phyloP scores from a whole-genome alignment of 108 stramenopile species.

The Cyclotella choctawhatcheeana region DNA sequence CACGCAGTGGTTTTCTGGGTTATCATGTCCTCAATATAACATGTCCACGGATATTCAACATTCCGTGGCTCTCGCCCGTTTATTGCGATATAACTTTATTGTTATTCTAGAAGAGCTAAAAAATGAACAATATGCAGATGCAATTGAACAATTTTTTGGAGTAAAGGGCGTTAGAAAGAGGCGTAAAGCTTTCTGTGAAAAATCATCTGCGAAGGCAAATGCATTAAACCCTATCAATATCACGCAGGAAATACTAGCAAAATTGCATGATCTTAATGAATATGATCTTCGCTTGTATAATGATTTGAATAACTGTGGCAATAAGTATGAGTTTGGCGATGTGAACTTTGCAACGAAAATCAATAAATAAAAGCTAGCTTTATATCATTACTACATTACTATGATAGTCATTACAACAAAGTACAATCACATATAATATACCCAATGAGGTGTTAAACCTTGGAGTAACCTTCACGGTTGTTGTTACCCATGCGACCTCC shows the following conservation, averaged over 20 bases:
- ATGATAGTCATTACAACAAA: neutral
- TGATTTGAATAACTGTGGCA: constrained; percentile 29
- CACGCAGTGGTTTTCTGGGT: constrained; percentile 42
- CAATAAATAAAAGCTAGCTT: too few relatives aligned
- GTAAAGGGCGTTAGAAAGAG: constrained; percentile 25
- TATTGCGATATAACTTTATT: constrained; percentile 45
- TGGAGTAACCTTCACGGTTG: constrained; percentile 22
- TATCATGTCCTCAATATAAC: constrained; percentile 30
- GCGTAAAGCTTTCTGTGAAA: constrained; percentile 36
- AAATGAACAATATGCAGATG: constrained; percentile 40
- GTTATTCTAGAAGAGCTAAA: constrained; percentile 36
- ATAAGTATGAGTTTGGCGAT: neutral
- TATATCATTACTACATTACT: neutral
- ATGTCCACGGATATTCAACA: constrained; percentile 25
- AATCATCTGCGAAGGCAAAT: constrained; percentile 30
- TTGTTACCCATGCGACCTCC: constrained; percentile 39
- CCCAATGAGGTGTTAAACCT: neutral
- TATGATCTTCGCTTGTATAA: constrained; percentile 38
- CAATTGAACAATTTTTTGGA: constrained; percentile 49
- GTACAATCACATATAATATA: neutral
- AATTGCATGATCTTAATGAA: constrained; percentile 30
- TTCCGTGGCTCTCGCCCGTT: constrained; percentile 29
- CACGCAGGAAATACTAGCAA: constrained; percentile 23
- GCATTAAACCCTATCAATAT: constrained; percentile 26
- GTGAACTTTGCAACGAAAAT: neutral